Evolutionary conservation across 805 yeast species (phyloP).

Genomic region (Candida suzukii): DNA sequence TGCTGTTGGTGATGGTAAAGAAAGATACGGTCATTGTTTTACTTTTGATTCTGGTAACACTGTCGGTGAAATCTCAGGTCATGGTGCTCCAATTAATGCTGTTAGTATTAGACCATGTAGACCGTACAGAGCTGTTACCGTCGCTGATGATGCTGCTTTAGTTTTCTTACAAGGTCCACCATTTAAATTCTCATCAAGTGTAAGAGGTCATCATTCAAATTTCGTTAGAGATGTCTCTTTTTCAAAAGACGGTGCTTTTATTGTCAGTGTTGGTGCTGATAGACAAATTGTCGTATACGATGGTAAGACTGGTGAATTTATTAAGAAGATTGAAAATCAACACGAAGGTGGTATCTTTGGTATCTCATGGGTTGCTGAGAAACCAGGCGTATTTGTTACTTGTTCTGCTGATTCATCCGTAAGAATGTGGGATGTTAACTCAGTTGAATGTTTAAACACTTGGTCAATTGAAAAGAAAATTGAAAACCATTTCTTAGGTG

Average conservation of each 20-base stretch:
- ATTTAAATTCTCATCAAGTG: conserved; percentile 71
- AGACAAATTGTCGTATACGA: conserved; percentile 72
- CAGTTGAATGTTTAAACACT: conserved; percentile 34
- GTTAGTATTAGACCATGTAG: conserved; percentile 79
- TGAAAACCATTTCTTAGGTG: conserved; percentile 73
- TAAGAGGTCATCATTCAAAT: conserved; percentile 68
- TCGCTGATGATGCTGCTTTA: conserved; percentile 78
- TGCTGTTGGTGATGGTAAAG: conserved; percentile 94
- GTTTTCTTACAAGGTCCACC: conserved; percentile 93
- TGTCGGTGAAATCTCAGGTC: conserved; percentile 95
- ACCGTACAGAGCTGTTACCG: conserved; percentile 92
- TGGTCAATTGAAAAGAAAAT: conserved; percentile 46
- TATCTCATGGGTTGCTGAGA: conserved; percentile 57
- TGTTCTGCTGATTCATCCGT: conserved; percentile 78
- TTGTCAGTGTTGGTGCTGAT: conserved; percentile 83
- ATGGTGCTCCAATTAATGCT: conserved; percentile 74
- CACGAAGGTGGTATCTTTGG: conserved; percentile 83
- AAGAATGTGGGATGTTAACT: conserved; percentile 53
- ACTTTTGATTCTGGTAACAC: conserved; percentile 94
- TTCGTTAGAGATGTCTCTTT: conserved; percentile 76
- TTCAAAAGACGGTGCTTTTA: conserved; percentile 70
- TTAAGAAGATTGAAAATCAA: conserved; percentile 39
- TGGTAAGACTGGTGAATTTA: conserved; percentile 77
- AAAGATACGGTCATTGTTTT: conserved; percentile 86
- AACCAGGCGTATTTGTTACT: conserved; percentile 56